Percentiles rank a stretch among this genome's conserved stretches.
These are phyloP conservation scores for Tillandsia fasciculata DNA, from an alignment of 176 grass and related monocot species.

Conservation along the genomic window DNA sequence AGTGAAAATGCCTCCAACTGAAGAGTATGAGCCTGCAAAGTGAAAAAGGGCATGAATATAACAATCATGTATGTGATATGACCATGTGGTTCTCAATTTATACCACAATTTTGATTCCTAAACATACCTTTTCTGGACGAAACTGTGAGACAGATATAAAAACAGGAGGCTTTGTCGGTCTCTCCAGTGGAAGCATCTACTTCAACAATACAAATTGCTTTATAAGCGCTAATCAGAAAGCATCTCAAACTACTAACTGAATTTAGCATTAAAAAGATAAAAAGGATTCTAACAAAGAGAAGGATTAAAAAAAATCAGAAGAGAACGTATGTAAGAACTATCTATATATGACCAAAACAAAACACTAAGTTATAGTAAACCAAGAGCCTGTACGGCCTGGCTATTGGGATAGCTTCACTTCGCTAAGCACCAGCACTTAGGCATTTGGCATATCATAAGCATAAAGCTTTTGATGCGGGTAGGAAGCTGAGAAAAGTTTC, in stretches of 20 bases:
- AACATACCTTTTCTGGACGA: conserved; percentile 85
- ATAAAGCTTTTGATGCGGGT: too few species aligned
- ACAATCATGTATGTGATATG: conserved; percentile 17
- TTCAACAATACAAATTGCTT: conserved; percentile 32
- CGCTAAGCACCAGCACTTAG: too few species aligned
- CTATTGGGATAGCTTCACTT: too few species aligned
- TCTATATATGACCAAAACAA: too few species aligned
- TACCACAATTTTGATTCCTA: neutral
- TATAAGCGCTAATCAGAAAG: conserved; percentile 8
- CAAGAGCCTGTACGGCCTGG: too few species aligned
- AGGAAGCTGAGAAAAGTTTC: too few species aligned
- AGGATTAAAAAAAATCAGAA: neutral
- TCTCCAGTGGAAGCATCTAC: conserved; percentile 78
- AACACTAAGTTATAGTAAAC: too few species aligned
- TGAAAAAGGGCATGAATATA: conserved; percentile 1
- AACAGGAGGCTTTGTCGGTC: conserved; percentile 42
- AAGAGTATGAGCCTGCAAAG: conserved; percentile 65
- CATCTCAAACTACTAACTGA: neutral
- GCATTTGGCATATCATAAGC: too few species aligned
- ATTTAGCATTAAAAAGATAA: neutral
- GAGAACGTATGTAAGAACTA: conserved; percentile 6
- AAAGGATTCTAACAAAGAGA: too few species aligned
- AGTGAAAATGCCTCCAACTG: conserved; percentile 89
- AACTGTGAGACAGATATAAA: conserved; percentile 95
- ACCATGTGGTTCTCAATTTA: neutral